Conservation (phyloP, 2,329 filamentous ascomycete species). For the Gnomoniopsis sp. region DNA sequence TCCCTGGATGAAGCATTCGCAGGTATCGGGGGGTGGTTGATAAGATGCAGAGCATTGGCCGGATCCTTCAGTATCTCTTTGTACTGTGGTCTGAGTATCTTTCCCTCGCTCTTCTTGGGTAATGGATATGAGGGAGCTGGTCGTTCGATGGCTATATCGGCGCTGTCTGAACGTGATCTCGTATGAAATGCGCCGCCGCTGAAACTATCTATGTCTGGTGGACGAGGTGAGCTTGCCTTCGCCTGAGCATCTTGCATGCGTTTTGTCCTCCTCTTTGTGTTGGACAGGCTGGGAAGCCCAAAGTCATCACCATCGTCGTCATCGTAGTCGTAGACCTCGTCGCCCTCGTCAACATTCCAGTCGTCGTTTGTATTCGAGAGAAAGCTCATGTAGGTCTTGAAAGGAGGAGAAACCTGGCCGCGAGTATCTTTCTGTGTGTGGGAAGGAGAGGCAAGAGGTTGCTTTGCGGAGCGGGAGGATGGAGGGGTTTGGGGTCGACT, state of each 20-base stretch:
- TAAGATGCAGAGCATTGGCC: constrained; percentile 91
- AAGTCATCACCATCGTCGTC: constrained; percentile 95
- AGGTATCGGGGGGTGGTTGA: constrained; percentile 77
- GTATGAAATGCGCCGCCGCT: constrained; percentile 2
- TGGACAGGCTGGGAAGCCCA: constrained; percentile 86
- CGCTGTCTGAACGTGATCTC: constrained; percentile 71
- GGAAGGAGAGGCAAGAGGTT: constrained; percentile 24
- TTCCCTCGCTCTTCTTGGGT: constrained; percentile 85
- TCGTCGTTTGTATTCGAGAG: constrained; percentile 78
- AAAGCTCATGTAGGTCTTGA: constrained; percentile 76
- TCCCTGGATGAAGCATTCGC: constrained; percentile 77
- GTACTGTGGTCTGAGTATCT: constrained; percentile 94
- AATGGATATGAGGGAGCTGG: constrained; percentile 80
- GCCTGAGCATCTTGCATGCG: constrained; percentile 46
- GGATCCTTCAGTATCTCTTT: constrained; percentile 90
- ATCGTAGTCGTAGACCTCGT: constrained; percentile 75
- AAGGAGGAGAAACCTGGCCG: constrained; percentile 58
- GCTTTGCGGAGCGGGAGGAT: constrained; percentile 49
- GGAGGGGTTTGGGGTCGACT: constrained; percentile 75
- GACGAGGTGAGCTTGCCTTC: constrained; percentile 24
- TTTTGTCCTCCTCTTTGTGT: constrained; percentile 73
- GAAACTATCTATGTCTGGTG: constrained; percentile 9
- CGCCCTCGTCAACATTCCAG: constrained; percentile 72
- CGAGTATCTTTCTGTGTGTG: constrained; percentile 45
- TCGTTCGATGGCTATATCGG: constrained; percentile 90